Conservation (phyloP, 495 filamentous ascomycete species). For the Daldinia decipiens region DNA sequence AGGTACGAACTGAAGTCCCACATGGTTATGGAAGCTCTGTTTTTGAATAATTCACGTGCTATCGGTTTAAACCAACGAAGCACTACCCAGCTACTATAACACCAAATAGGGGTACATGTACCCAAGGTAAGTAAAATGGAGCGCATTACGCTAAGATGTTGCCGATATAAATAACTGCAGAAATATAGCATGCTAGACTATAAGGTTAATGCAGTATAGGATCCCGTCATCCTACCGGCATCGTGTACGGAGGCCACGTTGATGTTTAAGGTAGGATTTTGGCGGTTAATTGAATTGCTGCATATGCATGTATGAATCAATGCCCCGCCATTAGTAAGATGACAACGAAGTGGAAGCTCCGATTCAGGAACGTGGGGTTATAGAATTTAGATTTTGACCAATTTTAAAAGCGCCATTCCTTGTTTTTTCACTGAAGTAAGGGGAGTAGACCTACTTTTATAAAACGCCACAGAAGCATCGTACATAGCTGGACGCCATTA, state of each 20-base stretch:
- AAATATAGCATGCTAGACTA: neutral
- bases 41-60: constrained; percentile 5
- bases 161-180: constrained; percentile 4
- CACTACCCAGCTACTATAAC: neutral
- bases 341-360: constrained; percentile 49
- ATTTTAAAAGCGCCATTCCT: constrained; percentile 37
- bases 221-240: constrained; percentile 8
- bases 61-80: neutral
- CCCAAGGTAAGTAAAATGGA: neutral
- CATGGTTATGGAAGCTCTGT: neutral
- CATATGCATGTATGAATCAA: neutral
- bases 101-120: neutral
- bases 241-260: constrained; percentile 28
- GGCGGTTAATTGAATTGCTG: constrained; percentile 18
- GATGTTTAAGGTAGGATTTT: constrained; percentile 11
- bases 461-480: constrained; percentile 10
- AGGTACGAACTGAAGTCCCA: constrained; percentile 9
- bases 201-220: constrained; percentile 3
- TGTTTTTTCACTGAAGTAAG: constrained; percentile 30
- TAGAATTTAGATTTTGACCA: constrained; percentile 36
- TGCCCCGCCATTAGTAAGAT: constrained; percentile 4
- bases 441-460: constrained; percentile 2
- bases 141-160: constrained; percentile 1
- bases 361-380: constrained; percentile 59
- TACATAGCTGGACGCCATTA: neutral